Evolutionary conservation across 176 grass and related monocot species (phyloP).

Genomic region (Raddia guianensis): DNA sequence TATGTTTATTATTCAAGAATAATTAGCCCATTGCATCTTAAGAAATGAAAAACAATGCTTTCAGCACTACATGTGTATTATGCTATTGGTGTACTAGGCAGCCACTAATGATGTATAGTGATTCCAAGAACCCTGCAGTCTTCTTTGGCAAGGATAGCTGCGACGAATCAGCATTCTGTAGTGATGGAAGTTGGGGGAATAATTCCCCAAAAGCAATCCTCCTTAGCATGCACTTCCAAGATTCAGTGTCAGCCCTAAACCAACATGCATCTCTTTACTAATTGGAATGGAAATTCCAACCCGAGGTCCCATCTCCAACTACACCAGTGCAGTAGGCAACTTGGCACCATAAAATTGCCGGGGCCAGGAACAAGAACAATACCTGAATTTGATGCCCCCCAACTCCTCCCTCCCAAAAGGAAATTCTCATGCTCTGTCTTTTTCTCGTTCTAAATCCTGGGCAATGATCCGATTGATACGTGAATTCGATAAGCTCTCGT

Average conservation of each 20-base stretch:
- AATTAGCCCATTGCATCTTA: constrained; percentile 13
- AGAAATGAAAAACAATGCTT: constrained; percentile 24
- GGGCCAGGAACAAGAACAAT: constrained; percentile 37
- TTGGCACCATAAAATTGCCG: constrained; percentile 28
- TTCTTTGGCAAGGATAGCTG: constrained; percentile 35
- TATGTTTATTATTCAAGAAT: constrained; percentile 27
- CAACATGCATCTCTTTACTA: constrained; percentile 50
- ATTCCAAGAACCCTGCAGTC: constrained; percentile 37
- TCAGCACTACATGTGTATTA: constrained; percentile 30
- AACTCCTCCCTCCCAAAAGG: neutral
- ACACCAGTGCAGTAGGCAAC: constrained; percentile 38
- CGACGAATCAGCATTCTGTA: constrained; percentile 32
- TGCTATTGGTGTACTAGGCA: constrained; percentile 40
- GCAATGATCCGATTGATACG: neutral
- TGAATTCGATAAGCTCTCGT: constrained; percentile 29
- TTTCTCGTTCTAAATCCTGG: constrained; percentile 10
- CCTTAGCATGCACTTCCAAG: constrained; percentile 57
- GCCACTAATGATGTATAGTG: constrained; percentile 30
- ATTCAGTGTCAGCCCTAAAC: constrained; percentile 52
- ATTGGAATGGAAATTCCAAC: constrained; percentile 35
- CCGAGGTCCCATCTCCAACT: constrained; percentile 37
- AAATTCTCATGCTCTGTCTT: constrained; percentile 22
- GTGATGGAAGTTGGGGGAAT: constrained; percentile 46
- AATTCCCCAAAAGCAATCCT: constrained; percentile 51
- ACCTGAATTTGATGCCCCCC: constrained; percentile 41